A percentile compares a stretch with the other conserved stretches of the same genome.
phyloP scores from a whole-genome alignment of 164 flowering plant species.

The Nelumbo lutea region DNA sequence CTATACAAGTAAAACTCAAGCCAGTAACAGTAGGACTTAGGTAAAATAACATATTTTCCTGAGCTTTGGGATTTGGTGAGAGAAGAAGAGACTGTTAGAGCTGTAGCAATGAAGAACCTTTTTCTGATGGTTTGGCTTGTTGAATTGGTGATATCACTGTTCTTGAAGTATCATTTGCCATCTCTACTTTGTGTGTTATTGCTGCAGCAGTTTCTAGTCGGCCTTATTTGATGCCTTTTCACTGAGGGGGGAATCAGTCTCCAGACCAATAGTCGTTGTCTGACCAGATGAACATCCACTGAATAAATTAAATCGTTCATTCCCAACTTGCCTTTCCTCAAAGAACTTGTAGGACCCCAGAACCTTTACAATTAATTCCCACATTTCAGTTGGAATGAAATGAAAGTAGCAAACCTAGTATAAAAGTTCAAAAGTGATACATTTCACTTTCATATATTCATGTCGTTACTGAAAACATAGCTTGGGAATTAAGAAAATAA shows the following conservation, averaged over 20 bases:
- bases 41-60: slow-evolving; percentile 27
- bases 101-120: slow-evolving; percentile 36
- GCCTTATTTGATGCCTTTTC: slow-evolving; percentile 40
- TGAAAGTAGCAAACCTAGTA: background rate
- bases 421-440: too few species aligned
- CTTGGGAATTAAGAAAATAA: background rate
- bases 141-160: slow-evolving; percentile 30
- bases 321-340: slow-evolving; percentile 18
- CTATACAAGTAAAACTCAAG: slow-evolving; percentile 8
- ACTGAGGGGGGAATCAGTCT: slow-evolving; percentile 70
- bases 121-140: slow-evolving; percentile 42
- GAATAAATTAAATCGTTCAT: slow-evolving; percentile 72
- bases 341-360: slow-evolving; percentile 71
- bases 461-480: too few species aligned
- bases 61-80: slow-evolving; percentile 24
- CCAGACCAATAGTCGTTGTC: slow-evolving; percentile 79
- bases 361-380: slow-evolving; percentile 33
- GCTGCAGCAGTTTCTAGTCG: slow-evolving; percentile 30
- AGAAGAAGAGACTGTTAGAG: slow-evolving; percentile 3
- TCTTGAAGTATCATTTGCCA: slow-evolving; percentile 38
- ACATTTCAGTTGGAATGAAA: background rate
- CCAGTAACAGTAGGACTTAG: slow-evolving; percentile 3
- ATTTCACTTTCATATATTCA: too few species aligned
- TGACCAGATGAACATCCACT: slow-evolving; percentile 75
- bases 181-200: slow-evolving; percentile 34